Percentiles rank a stretch among this genome's conserved stretches.
These are phyloP conservation scores for Thuja plicata DNA, from an alignment of 83 land plant species.

Conservation along the genomic window DNA sequence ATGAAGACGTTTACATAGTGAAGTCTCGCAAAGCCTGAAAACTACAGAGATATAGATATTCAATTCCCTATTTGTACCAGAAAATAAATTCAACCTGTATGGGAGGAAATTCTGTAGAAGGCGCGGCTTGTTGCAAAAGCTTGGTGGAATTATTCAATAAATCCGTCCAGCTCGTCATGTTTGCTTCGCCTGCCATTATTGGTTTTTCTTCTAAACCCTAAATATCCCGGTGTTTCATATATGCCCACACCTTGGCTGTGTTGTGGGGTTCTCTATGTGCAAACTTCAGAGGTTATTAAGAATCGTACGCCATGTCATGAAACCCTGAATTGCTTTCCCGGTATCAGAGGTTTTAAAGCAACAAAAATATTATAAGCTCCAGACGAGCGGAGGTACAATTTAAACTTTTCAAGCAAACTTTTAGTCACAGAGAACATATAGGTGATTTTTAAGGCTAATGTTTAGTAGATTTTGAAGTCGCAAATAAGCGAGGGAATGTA, in stretches of 20 bases:
- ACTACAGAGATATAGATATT: background rate
- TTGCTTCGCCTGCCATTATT: slow-evolving; percentile 57
- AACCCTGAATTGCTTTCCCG: no score
- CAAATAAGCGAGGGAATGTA: no score
- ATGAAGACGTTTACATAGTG: background rate
- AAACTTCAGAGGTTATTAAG: background rate
- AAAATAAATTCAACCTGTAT: slow-evolving; percentile 58
- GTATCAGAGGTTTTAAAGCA: no score
- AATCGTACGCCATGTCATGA: no score
- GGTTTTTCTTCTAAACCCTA: slow-evolving; percentile 8
- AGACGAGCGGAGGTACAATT: no score
- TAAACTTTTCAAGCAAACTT: no score
- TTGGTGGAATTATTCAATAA: slow-evolving; percentile 93
- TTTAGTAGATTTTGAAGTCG: no score
- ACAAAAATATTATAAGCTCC: no score
- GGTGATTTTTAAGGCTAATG: no score
- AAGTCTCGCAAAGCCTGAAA: background rate
- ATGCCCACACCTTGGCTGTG: background rate
- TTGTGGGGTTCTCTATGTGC: background rate
- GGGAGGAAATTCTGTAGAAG: slow-evolving; percentile 93
- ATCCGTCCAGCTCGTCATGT: slow-evolving; percentile 90
- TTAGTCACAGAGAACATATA: no score
- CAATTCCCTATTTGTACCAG: background rate
- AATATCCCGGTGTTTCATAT: no score
- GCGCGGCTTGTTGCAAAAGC: slow-evolving; percentile 90